Base-by-base conservation (phyloP, 192 early-diverging fungal genomes). In the Coemansia sp. region DNA sequence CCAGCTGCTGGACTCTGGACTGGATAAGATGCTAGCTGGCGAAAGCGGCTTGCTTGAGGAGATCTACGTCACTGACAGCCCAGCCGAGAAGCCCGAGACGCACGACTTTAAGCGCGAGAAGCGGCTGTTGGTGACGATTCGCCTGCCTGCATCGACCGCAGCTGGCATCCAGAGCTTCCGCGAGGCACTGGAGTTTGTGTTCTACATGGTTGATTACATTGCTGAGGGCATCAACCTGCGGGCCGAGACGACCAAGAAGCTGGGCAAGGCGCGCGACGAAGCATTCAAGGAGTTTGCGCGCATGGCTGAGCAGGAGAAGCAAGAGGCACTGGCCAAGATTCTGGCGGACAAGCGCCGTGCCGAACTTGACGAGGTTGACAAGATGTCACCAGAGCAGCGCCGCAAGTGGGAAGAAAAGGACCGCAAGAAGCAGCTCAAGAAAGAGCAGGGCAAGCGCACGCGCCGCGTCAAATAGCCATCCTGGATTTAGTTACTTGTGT, bases 361-460 rank as follows among this genome's bases (percentile, higher is more conserved):
- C 12, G 83, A 86, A 65, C 85, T 87, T 57, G 85, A 92, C 29
- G 73, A 82, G 24, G 76, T 90, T 20, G 71, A 70, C 57, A 89
- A 90, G 63, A 67, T 92, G 83, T 80, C 84, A 39, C 86, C 91
- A 45, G 89, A 89, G 59, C 89, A 90, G 74, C 89, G 89, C 67
- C 89, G 92, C 63, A 94, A 92, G 74, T 89, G 82, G 80, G 92
- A 94, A 59, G 93, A 93, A 80, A 88, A 88, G 75, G 87, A 93
- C 55, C 78, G 85, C 53, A 86, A 87, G 75, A 83, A 82, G 74
- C 84, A 88, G 78, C 61, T 86, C 57, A 90, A 91, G 81, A 88
- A 88, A 73, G 73, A 78, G 57, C 82, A 78, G 64, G 79, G 78
- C 75, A 87, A 82, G 76, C 72, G 78, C 41, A 65, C 77, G 20